phyloP scores from a whole-genome alignment of 805 yeast genomes.

The Kodamaea leandrae region DNA sequence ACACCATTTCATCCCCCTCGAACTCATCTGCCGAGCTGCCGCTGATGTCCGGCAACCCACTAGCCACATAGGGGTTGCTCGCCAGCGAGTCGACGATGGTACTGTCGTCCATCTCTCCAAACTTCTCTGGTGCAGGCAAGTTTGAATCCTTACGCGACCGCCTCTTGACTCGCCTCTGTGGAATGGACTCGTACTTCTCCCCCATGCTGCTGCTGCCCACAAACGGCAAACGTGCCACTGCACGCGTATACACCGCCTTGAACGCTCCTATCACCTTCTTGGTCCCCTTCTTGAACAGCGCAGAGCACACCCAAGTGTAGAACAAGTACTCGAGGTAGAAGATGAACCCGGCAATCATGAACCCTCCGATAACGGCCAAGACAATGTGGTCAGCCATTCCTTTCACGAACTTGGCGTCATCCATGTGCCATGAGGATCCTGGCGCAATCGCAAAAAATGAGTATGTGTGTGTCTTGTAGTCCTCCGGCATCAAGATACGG shows the following conservation, averaged over 20 bases:
- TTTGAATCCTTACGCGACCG: slow-evolving; percentile 57
- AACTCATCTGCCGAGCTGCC: slow-evolving; percentile 8
- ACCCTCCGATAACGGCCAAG: slow-evolving; percentile 69
- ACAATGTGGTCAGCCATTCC: slow-evolving; percentile 71
- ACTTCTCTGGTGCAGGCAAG: slow-evolving; percentile 35
- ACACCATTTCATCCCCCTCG: slow-evolving; percentile 10
- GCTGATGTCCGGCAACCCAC: slow-evolving; percentile 6
- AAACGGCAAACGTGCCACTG: neutral
- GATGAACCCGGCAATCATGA: slow-evolving; percentile 47
- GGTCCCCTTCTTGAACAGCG: slow-evolving; percentile 24
- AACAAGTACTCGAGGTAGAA: slow-evolving; percentile 41
- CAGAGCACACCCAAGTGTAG: slow-evolving; percentile 34
- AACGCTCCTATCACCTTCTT: slow-evolving; percentile 10
- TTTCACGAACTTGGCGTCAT: slow-evolving; percentile 79
- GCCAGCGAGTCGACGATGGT: slow-evolving; percentile 7
- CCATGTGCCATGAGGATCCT: slow-evolving; percentile 92
- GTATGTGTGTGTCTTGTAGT: slow-evolving; percentile 59
- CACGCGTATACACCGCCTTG: neutral
- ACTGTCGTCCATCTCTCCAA: slow-evolving; percentile 19
- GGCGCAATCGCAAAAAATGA: slow-evolving; percentile 72
- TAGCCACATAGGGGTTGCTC: slow-evolving; percentile 4
- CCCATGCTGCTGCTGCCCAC: neutral
- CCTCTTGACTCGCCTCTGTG: slow-evolving; percentile 23
- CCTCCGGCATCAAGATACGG: slow-evolving; percentile 66
- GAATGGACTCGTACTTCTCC: slow-evolving; percentile 3